Evolutionary conservation across 495 filamentous ascomycete species (phyloP).

Genomic region (Penicillium flavigenum): DNA sequence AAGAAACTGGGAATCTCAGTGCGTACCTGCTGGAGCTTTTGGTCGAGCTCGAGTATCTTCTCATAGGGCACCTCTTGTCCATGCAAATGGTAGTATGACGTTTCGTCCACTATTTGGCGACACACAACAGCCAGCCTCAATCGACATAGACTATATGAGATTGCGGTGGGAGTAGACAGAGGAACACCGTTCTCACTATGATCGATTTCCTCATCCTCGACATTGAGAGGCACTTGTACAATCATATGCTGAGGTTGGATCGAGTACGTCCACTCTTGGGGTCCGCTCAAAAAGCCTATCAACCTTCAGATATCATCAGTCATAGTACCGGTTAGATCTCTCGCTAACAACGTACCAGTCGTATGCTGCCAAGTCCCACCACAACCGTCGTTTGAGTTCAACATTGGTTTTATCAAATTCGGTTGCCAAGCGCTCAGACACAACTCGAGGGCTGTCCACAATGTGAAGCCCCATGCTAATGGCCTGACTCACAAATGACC

Average conservation of each 20-base stretch:
- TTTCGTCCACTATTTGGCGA: conserved; percentile 42
- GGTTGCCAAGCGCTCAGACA: conserved; percentile 17
- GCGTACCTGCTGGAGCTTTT: conserved; percentile 33
- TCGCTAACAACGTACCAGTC: conserved; percentile 41
- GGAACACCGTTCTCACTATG: conserved; percentile 6
- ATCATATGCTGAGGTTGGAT: conserved; percentile 47
- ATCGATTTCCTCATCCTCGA: conserved; percentile 29
- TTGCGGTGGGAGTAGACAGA: conserved; percentile 35
- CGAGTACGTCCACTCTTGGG: conserved; percentile 50
- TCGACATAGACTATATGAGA: conserved; percentile 46
- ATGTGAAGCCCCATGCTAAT: conserved; percentile 47
- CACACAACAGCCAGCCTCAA: conserved; percentile 42
- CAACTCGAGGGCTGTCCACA: conserved; percentile 32
- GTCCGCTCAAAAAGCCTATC: conserved; percentile 41
- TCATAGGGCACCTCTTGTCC: conserved; percentile 37
- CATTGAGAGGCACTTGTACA: conserved; percentile 38
- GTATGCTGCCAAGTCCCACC: conserved; percentile 48
- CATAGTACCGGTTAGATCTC: conserved; percentile 12
- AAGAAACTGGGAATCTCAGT: conserved; percentile 34
- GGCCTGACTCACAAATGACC: conserved; percentile 36
- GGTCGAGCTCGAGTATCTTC: conserved; percentile 37
- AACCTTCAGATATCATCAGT: conserved; percentile 28
- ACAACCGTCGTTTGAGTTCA: conserved; percentile 44
- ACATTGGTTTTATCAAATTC: conserved; percentile 25
- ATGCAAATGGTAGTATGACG: conserved; percentile 29